Evolutionary conservation across 345 rosid species (phyloP).

Genomic region (Bruguiera sexangula): DNA sequence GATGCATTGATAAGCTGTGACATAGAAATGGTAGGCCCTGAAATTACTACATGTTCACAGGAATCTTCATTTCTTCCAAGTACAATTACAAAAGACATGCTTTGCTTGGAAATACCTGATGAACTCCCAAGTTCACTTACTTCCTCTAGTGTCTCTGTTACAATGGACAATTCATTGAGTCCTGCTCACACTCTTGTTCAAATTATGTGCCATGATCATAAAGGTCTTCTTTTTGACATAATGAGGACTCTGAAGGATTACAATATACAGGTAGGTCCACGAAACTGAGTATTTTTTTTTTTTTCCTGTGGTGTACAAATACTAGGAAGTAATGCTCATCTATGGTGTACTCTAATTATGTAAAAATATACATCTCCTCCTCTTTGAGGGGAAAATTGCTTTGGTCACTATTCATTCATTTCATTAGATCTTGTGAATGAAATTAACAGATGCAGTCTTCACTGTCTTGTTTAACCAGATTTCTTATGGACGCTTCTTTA

Average conservation of each 20-base stretch:
- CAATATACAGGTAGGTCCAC: constrained; percentile 70
- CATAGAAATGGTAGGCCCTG: constrained; percentile 71
- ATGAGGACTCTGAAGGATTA: constrained; percentile 95
- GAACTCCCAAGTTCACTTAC: constrained; percentile 38
- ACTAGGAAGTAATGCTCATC: background rate
- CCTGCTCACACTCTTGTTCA: constrained; percentile 85
- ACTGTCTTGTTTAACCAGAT: constrained; percentile 41
- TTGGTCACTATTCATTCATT: background rate
- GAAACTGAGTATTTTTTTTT: background rate
- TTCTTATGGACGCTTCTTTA: constrained; percentile 81
- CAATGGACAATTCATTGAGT: constrained; percentile 77
- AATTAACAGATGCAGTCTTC: constrained; percentile 7
- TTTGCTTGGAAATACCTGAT: constrained; percentile 37
- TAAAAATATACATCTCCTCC: background rate
- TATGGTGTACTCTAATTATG: background rate
- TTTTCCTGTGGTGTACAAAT: background rate
- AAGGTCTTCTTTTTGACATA: constrained; percentile 87
- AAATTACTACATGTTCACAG: constrained; percentile 59
- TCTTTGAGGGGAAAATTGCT: background rate
- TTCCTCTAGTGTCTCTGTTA: constrained; percentile 47
- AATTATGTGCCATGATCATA: constrained; percentile 79
- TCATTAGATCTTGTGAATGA: background rate
- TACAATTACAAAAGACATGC: constrained; percentile 51
- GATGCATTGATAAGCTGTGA: constrained; percentile 69
- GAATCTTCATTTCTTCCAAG: constrained; percentile 62